Percentiles rank a stretch among this genome's conserved stretches.
Evolutionary conservation across 441 rosid genomes (phyloP).

Genomic region (Croton laevigatus): DNA sequence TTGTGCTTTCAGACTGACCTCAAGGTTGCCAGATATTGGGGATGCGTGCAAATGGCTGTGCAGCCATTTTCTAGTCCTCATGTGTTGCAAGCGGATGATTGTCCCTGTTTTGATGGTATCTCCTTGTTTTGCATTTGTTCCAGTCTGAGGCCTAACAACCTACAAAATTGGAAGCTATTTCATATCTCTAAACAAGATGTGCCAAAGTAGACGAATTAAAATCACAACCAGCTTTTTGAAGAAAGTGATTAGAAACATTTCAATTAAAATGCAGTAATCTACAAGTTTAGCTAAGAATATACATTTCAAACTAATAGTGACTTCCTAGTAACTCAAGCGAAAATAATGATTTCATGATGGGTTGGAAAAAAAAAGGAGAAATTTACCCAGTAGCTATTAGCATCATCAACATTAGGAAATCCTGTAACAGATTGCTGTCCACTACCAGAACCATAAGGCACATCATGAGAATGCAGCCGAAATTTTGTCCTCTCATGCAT

Average conservation of each 20-base stretch:
- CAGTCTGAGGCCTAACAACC: constrained; percentile 74
- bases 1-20: constrained; percentile 44
- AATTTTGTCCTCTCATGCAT: constrained; percentile 86
- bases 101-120: constrained; percentile 64
- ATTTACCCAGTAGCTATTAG: constrained; percentile 97
- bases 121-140: constrained; percentile 73
- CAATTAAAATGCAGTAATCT: background rate
- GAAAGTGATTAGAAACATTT: background rate
- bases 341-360: background rate
- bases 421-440: constrained; percentile 98
- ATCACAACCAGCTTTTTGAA: too few relatives aligned
- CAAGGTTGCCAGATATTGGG: constrained; percentile 90
- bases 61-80: constrained; percentile 91
- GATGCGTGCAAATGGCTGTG: constrained; percentile 95
- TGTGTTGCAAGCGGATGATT: constrained; percentile 77
- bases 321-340: background rate
- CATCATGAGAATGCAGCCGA: constrained; percentile 92
- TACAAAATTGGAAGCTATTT: constrained; percentile 22
- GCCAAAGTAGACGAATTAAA: too few relatives aligned
- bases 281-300: too few relatives aligned
- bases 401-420: constrained; percentile 74
- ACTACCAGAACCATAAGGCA: constrained; percentile 96
- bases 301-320: background rate
- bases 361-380: background rate
- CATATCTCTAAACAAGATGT: constrained; percentile 8